A percentile compares a stretch with the other conserved stretches of the same genome.
Conservation (phyloP, 768 basidiomycete genomes). For the Gyrodon lividus region DNA sequence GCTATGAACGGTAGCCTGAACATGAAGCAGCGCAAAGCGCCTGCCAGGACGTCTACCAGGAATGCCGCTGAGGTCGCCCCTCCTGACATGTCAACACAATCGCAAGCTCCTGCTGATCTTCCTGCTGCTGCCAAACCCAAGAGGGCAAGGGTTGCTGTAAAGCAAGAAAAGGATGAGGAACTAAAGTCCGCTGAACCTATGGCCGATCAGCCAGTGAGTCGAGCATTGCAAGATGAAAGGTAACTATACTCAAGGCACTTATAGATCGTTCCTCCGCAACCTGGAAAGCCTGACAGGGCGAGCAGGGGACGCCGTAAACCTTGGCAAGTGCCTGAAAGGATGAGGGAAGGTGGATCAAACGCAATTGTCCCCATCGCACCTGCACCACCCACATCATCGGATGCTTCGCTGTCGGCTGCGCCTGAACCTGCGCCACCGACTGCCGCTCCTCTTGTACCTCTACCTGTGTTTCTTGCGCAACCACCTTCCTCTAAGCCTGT, state of each 20-base stretch:
- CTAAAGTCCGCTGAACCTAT: slow-evolving; percentile 5
- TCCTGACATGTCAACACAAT: slow-evolving; percentile 10
- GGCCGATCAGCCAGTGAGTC: slow-evolving; percentile 20
- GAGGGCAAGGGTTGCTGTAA: slow-evolving; percentile 29
- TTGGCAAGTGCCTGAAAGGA: slow-evolving; percentile 14
- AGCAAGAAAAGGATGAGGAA: slow-evolving; percentile 27
- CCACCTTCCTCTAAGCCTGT: slow-evolving; percentile 18
- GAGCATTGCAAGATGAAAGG: neutral
- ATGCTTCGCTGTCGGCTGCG: slow-evolving; percentile 13
- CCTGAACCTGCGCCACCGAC: slow-evolving; percentile 12
- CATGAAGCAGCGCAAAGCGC: slow-evolving; percentile 29
- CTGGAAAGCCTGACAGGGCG: slow-evolving; percentile 13
- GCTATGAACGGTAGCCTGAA: slow-evolving; percentile 3
- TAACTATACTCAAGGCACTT: slow-evolving; percentile 1
- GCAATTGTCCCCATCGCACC: slow-evolving; percentile 10
- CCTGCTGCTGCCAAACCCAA: slow-evolving; percentile 29
- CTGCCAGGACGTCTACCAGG: slow-evolving; percentile 17
- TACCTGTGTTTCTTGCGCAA: slow-evolving; percentile 9
- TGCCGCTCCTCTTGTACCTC: slow-evolving; percentile 2
- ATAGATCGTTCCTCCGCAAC: slow-evolving; percentile 13
- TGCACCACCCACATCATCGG: slow-evolving; percentile 11
- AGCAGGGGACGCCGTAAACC: slow-evolving; percentile 26
- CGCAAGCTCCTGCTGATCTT: slow-evolving; percentile 16
- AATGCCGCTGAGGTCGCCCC: slow-evolving; percentile 15
- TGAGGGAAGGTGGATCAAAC: slow-evolving; percentile 15